phyloP scores from a whole-genome alignment of 169 alveolate genomes.

The Plasmodium chabaudi region DNA sequence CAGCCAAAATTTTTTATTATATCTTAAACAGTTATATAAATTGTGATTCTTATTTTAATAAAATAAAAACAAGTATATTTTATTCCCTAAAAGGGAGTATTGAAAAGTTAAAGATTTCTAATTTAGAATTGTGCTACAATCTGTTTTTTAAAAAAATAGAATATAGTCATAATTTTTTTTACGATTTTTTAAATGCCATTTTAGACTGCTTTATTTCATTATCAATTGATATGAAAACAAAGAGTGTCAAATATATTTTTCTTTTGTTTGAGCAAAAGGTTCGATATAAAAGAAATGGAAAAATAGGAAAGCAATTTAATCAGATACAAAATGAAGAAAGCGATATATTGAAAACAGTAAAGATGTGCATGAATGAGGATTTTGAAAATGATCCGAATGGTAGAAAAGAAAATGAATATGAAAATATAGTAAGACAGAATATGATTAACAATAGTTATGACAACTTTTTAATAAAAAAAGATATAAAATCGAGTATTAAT shows the following conservation, averaged over 20 bases:
- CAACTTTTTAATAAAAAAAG: constrained; percentile 41
- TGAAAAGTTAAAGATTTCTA: constrained; percentile 16
- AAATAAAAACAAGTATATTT: constrained; percentile 68
- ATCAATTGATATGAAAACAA: constrained; percentile 17
- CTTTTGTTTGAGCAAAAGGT: constrained; percentile 32
- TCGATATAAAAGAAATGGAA: constrained; percentile 16
- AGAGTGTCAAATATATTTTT: constrained; percentile 50
- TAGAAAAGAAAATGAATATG: constrained; percentile 14
- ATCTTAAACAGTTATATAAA: constrained; percentile 42
- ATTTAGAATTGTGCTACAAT: constrained; percentile 45
- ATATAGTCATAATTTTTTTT: constrained; percentile 54
- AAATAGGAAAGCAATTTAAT: background rate
- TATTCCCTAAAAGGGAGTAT: constrained; percentile 45
- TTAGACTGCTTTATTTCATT: constrained; percentile 46
- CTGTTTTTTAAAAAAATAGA: constrained; percentile 57
- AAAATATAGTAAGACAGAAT: constrained; percentile 13
- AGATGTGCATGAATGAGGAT: background rate
- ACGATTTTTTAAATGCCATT: constrained; percentile 52
- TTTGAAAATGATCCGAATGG: background rate
- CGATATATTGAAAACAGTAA: background rate
- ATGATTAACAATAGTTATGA: constrained; percentile 21
- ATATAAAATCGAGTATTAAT: background rate
- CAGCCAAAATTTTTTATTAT: constrained; percentile 67
- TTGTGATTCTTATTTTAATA: constrained; percentile 28
- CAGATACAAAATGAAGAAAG: background rate